These are phyloP conservation scores for Trichosanthes cucumerina DNA, from an alignment of 306 rosid genomes.

Conservation along the genomic window DNA sequence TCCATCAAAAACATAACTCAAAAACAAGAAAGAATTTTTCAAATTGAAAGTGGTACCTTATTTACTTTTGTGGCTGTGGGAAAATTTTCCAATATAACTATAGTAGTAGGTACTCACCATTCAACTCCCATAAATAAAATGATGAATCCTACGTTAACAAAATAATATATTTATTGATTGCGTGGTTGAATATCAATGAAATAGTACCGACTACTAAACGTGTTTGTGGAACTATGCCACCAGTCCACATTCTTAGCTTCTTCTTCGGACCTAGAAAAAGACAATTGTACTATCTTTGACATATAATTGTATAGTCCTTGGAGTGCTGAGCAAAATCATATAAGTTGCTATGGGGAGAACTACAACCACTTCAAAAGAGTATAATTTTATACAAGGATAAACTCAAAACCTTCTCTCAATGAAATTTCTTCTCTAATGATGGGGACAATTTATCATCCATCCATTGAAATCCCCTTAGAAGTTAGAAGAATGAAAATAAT, in stretches of 20 bases:
- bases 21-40: neutral
- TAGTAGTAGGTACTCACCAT: too few species aligned
- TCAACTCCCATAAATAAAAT: too few species aligned
- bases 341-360: neutral
- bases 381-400: neutral
- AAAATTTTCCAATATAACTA: too few species aligned
- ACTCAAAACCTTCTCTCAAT: neutral
- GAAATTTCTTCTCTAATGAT: neutral
- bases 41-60: slow-evolving; percentile 27
- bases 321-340: neutral
- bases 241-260: slow-evolving; percentile 72
- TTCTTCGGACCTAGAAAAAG: slow-evolving; percentile 24
- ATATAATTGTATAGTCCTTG: neutral
- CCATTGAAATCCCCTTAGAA: too few species aligned
- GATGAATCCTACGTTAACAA: too few species aligned
- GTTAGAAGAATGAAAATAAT: neutral
- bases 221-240: slow-evolving; percentile 4
- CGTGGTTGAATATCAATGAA: too few species aligned
- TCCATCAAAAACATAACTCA: neutral
- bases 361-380: neutral
- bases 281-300: neutral
- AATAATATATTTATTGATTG: too few species aligned
- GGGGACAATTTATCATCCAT: neutral
- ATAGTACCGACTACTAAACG: too few species aligned
- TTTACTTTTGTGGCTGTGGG: slow-evolving; percentile 26